Base-by-base conservation (phyloP, 352 stramenopile species). In the Globisporangium paddicum region DNA sequence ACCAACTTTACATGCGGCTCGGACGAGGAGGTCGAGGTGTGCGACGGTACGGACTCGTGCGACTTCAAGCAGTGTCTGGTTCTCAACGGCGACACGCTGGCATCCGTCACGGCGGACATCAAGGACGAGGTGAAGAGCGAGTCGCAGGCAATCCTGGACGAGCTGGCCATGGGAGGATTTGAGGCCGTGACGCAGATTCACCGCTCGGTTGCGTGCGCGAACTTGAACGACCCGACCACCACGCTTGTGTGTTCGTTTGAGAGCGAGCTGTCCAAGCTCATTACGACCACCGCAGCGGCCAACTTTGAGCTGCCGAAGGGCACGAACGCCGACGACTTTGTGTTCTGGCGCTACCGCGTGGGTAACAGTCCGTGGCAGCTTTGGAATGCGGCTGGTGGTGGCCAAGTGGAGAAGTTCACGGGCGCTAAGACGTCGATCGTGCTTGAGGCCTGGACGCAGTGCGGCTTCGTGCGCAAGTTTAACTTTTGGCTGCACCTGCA, bases 271-370 rank as follows among this genome's bases (percentile, higher is more conserved):
- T 48, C 60, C 0, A 62, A 83, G 5, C 55, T 89, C 0, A 57
- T 89, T n/a, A 62, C 73, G 0, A 63, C 67, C 4, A 71, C 47
- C 0, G 62, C 67, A 26, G 57, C 34, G 2, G 45, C 68, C 18
- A 71, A 73, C 21, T 60, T 77, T 14, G 55, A 66, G 1, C 28
- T 63, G 0, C 30, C 53, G 1, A 38, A n/a, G 0, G 9, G 26
- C 41, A 38, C 28, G 2, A 48, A 72, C 34, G 45, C 67, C 18
- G 68, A 63, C 19, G 50, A 75, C 23, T 91, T 75, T 42, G 75
- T 89, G 1, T 84, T 75, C 56, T 92, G 82, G 82, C 79, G 80
- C 35, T 89, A 78, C 66, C 73, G 74, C 26, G 54, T 89, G 34
- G 44, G 65, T 1, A 69, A 66, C 30, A 63, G 76, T 37, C 55